These are phyloP conservation scores for Fusarium buharicum DNA, from an alignment of 2,329 filamentous ascomycete genomes.

Conservation along the genomic window DNA sequence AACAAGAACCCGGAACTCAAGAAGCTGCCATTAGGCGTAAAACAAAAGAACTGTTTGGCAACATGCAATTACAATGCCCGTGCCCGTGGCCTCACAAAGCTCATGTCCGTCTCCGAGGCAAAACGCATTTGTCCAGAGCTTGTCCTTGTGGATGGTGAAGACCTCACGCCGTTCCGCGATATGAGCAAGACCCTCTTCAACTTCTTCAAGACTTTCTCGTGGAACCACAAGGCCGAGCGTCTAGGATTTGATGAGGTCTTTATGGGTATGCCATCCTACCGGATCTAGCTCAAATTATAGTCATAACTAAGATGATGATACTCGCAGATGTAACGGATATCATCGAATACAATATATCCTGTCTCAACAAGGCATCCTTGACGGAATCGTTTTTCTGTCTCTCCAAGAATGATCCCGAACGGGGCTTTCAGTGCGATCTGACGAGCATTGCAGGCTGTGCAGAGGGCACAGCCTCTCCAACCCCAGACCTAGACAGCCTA, in stretches of 20 bases:
- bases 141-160: constrained; percentile 86
- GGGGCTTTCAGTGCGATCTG: constrained; percentile 84
- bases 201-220: constrained; percentile 78
- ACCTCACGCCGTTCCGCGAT: constrained; percentile 85
- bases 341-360: constrained; percentile 79
- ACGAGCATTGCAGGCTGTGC: constrained; percentile 72
- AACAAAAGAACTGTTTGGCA: constrained; percentile 92
- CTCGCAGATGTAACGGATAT: constrained; percentile 84
- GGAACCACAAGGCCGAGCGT: constrained; percentile 81
- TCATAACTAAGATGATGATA: constrained; percentile 8
- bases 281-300: not conserved
- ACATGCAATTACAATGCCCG: constrained; percentile 96
- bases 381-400: constrained; percentile 82
- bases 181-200: constrained; percentile 82
- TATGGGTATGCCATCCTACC: constrained; percentile 52
- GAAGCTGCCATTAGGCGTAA: constrained; percentile 79
- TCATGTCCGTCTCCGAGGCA: constrained; percentile 87
- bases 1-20: constrained; percentile 79
- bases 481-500: constrained; percentile 48
- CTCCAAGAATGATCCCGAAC: constrained; percentile 75
- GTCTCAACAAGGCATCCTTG: constrained; percentile 75
- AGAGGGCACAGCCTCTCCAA: constrained; percentile 44
- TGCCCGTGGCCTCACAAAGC: constrained; percentile 76
- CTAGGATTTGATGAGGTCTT: constrained; percentile 90
- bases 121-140: constrained; percentile 83